A percentile compares a stretch with the other conserved stretches of the same genome.
Evolutionary conservation across 768 basidiomycete species (phyloP).

Genomic region (Collybia nuda): DNA sequence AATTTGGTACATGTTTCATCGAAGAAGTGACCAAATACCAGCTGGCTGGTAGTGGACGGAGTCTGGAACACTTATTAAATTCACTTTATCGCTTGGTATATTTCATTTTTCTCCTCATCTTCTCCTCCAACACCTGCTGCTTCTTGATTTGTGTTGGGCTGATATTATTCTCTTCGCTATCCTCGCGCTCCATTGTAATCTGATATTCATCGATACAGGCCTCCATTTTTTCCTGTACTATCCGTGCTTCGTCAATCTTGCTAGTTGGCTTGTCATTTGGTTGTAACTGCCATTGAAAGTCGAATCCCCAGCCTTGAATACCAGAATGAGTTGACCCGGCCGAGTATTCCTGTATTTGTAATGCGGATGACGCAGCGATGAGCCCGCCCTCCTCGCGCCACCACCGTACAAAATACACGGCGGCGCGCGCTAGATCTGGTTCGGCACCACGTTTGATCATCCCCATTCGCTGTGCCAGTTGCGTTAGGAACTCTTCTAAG

Average conservation of each 20-base stretch:
- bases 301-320: conserved; percentile 80
- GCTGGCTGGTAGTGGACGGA: not conserved
- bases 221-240: conserved; percentile 70
- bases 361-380: conserved; percentile 45
- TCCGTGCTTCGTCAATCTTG: conserved; percentile 20
- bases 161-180: conserved; percentile 52
- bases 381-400: conserved; percentile 80
- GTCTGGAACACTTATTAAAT: not conserved
- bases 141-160: conserved; percentile 78
- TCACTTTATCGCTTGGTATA: conserved; percentile 19
- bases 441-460: conserved; percentile 80
- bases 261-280: conserved; percentile 23
- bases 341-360: conserved; percentile 11
- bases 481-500: conserved; percentile 62
- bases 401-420: conserved; percentile 80
- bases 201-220: conserved; percentile 60
- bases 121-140: conserved; percentile 37
- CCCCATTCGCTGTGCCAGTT: conserved; percentile 74
- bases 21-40: not conserved
- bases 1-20: not conserved
- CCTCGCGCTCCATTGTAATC: conserved; percentile 42
- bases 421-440: conserved; percentile 69
- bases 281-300: conserved; percentile 67
- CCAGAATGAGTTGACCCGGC: conserved; percentile 5
- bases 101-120: conserved; percentile 36